These are phyloP conservation scores for Trichosporon coremiiforme DNA, from an alignment of 1,284 basidiomycete species.

Conservation along the genomic window DNA sequence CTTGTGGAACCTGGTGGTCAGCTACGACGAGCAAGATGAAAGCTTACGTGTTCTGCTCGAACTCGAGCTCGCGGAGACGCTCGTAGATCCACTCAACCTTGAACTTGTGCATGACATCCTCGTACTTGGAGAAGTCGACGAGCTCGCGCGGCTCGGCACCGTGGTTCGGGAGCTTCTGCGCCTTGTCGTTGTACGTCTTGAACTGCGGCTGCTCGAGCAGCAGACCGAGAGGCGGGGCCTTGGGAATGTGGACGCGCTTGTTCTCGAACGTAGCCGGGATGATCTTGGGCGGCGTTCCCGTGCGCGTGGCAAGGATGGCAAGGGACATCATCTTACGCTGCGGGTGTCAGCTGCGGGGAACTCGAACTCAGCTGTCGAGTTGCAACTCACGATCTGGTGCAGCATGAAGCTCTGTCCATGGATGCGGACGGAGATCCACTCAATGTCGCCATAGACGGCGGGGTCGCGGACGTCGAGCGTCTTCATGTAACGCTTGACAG, in stretches of 20 bases:
- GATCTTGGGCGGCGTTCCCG: constrained; percentile 70
- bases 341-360: neutral
- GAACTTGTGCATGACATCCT: constrained; percentile 71
- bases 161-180: constrained; percentile 26
- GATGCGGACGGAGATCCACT: constrained; percentile 92
- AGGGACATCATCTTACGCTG: constrained; percentile 97
- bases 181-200: constrained; percentile 62
- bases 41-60: constrained; percentile 73
- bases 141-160: constrained; percentile 36
- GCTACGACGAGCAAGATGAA: neutral
- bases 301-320: constrained; percentile 76
- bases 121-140: constrained; percentile 71
- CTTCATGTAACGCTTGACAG: constrained; percentile 81
- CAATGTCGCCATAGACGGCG: constrained; percentile 80
- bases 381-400: constrained; percentile 69
- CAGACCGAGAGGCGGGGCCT: constrained; percentile 93
- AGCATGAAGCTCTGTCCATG: constrained; percentile 99
- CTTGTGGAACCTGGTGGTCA: constrained; percentile 47
- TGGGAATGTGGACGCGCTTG: constrained; percentile 82
- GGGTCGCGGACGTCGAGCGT: constrained; percentile 78
- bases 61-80: constrained; percentile 79
- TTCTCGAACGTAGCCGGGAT: constrained; percentile 64
- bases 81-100: constrained; percentile 82
- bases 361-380: neutral
- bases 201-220: constrained; percentile 90